Conservation (phyloP, 2,329 filamentous ascomycete species). For the Tetracladium maxilliforme region DNA sequence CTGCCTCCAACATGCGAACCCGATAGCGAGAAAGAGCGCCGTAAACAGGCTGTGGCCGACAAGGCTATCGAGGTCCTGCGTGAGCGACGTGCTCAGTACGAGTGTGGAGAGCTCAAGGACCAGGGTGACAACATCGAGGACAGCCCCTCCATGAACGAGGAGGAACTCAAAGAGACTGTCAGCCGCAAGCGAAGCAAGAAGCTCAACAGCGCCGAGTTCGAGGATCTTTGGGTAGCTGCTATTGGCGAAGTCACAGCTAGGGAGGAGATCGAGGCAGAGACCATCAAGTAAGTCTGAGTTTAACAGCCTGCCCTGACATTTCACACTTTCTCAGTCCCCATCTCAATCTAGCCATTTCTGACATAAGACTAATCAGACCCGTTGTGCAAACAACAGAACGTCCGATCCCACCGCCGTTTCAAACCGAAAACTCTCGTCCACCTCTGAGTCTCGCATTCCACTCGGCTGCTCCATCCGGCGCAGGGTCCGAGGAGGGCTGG, state of each 20-base stretch:
- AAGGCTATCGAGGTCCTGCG: slow-evolving; percentile 77
- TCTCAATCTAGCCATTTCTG: slow-evolving; percentile 25
- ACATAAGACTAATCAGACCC: slow-evolving; percentile 75
- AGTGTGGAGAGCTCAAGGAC: slow-evolving; percentile 63
- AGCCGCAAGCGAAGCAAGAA: slow-evolving; percentile 64
- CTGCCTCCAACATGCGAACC: slow-evolving; percentile 86
- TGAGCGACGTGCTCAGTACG: slow-evolving; percentile 73
- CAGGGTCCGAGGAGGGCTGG: slow-evolving; percentile 66
- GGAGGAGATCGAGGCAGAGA: slow-evolving; percentile 41
- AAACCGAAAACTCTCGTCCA: slow-evolving; percentile 61
- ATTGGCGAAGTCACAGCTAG: slow-evolving; percentile 54
- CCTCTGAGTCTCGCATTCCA: slow-evolving; percentile 83
- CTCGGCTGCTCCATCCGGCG: slow-evolving; percentile 68
- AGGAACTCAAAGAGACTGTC: slow-evolving; percentile 65
- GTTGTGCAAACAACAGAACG: slow-evolving; percentile 58
- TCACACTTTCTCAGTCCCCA: slow-evolving; percentile 5
- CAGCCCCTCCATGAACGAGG: slow-evolving; percentile 45
- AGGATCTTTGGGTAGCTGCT: slow-evolving; percentile 68
- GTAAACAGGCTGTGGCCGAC: slow-evolving; percentile 77
- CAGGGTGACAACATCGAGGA: slow-evolving; percentile 43
- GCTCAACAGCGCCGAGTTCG: slow-evolving; percentile 79
- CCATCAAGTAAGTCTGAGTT: slow-evolving; percentile 35
- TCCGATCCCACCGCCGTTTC: slow-evolving; percentile 45
- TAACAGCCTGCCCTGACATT: slow-evolving; percentile 4
- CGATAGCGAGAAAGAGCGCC: slow-evolving; percentile 80